Conservation (phyloP, 129 eudicot species). For the Pittosporum tobira region DNA sequence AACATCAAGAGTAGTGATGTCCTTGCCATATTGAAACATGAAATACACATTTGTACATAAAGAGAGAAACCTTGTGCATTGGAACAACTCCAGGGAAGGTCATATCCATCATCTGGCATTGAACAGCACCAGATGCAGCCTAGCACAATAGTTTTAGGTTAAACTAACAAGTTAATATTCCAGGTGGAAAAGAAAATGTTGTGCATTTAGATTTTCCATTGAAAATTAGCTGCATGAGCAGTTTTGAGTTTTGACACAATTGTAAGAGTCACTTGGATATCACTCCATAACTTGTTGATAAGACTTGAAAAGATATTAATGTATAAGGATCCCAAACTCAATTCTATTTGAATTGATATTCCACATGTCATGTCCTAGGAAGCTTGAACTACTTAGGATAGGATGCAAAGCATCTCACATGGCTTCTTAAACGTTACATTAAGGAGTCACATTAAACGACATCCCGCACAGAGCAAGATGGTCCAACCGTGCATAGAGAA, state of each 20-base stretch:
- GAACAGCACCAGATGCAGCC: constrained; percentile 99
- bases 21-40: not conserved
- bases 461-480: not conserved
- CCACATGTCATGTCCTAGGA: not conserved
- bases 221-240: not conserved
- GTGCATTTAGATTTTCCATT: constrained; percentile 1
- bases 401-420: not conserved
- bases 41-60: not conserved
- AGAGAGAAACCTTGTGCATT: constrained; percentile 66
- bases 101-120: constrained; percentile 93
- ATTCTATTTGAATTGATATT: not conserved
- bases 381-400: not conserved
- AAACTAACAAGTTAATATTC: not conserved
- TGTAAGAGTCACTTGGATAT: not conserved
- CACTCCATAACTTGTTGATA: too few relatives aligned
- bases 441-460: not conserved
- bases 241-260: too few relatives aligned
- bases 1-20: constrained; percentile 11
- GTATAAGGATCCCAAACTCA: not conserved
- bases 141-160: constrained; percentile 12
- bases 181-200: not conserved
- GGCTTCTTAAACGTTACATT: not conserved
- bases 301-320: not conserved
- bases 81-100: constrained; percentile 85
- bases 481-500: not conserved